Evolutionary conservation across 192 early-diverging fungal species (phyloP), one percentile per base, ranked within the genome.

Genomic region (Backusella tuberculispora): DNA sequence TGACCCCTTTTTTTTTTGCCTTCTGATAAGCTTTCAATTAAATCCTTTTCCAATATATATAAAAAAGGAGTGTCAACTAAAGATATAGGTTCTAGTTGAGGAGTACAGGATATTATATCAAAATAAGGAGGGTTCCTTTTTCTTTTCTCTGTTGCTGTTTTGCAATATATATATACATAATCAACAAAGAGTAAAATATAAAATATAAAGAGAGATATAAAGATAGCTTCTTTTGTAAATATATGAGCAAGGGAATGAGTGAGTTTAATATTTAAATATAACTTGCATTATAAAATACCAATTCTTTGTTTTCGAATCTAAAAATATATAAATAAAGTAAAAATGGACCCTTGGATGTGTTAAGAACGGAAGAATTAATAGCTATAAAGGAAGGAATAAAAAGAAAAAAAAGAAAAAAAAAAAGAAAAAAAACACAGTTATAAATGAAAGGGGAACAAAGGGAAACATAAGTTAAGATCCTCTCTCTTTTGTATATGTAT

Each of bases 331-430:
- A 34, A 34, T 34, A 26, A 26, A 60, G 26, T 60, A 60, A 24
- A 24, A 60, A 21, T 19, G 26, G 53, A 60, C 53, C 53, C 53
- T 60, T 26, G 26, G 53, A 60, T 60, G 53, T 60, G 5, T 60
- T 60, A 60, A 60, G 53, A 60, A 60, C 21, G 53, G 53, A 60
- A 26, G 53, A 60, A 60, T 60, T 60, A 60, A 60, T 24, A 60
- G 5, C 53, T 60, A 12, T 24, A 60, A 26, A 60, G 12, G 26
- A 53, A 53, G 10, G 50, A 53, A 53, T 9, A 53, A 8, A 50
- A 19, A 53, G 50, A 53, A 9, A 9, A 9, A 53, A 60, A 26
- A 24, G 19, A 53, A 24, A 9, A 53, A 53, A 21, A 53, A 8
- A 19, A 19, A 53, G n/a, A 53, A 9, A 9, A 24, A 53, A 53